Percentiles rank a stretch among this genome's conserved stretches.
Evolutionary conservation across 352 stramenopile species (phyloP).

Genomic region (Globisporangium parvum): DNA sequence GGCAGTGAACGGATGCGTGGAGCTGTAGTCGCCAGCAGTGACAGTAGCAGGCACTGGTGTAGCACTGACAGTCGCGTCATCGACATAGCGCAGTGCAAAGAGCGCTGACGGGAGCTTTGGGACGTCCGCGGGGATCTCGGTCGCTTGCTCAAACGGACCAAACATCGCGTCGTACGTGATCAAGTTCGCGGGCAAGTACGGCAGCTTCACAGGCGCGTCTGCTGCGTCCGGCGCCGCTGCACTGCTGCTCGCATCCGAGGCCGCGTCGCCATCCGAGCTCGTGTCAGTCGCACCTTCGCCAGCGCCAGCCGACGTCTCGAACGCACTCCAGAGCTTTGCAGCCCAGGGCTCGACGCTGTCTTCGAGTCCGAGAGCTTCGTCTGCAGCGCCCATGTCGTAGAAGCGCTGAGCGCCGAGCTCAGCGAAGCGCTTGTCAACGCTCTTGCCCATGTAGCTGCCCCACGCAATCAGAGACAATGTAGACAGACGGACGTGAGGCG

Average conservation of each 20-base stretch:
- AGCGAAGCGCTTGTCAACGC: conserved; percentile 84
- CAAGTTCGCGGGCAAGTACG: conserved; percentile 36
- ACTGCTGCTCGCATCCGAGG: background rate
- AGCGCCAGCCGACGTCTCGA: conserved; percentile 28
- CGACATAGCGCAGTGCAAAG: conserved; percentile 36
- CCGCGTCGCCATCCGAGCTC: conserved; percentile 14
- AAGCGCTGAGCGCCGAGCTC: conserved; percentile 85
- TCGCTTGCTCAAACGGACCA: conserved; percentile 23
- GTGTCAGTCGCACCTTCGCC: conserved; percentile 17
- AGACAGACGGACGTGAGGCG: background rate
- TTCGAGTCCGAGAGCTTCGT: conserved; percentile 93
- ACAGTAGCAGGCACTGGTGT: background rate
- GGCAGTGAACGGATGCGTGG: conserved; percentile 44
- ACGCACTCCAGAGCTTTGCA: conserved; percentile 45
- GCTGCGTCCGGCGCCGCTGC: background rate
- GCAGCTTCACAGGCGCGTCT: background rate
- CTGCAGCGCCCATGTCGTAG: conserved; percentile 71
- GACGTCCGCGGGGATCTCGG: conserved; percentile 37
- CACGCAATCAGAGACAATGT: background rate
- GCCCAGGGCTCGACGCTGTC: conserved; percentile 93
- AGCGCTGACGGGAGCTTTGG: conserved; percentile 51
- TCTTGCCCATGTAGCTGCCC: conserved; percentile 77
- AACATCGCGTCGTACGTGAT: conserved; percentile 63
- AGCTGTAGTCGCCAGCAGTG: conserved; percentile 23
- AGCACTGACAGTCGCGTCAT: conserved; percentile 1